Base-by-base conservation (phyloP, 78 protist genomes). In the Capsaspora owczarzaki region DNA sequence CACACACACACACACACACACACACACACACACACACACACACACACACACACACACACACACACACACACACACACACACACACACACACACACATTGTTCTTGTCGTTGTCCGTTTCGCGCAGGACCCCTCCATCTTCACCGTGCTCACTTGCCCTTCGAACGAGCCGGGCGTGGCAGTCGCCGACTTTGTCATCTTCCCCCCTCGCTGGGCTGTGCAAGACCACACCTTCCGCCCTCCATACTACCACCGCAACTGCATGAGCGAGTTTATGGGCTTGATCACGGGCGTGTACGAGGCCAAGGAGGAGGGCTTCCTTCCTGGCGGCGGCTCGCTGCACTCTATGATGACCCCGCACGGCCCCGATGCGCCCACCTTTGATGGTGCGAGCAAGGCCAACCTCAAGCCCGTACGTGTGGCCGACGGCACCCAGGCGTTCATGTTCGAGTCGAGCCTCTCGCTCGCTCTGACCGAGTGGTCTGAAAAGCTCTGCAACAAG, bases 201-300 rank as follows among this genome's bases (percentile, higher is more conserved):
- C 96, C 96, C 42, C 96, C 96, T 56, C 85, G 98, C 44, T 93
- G 94, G 94, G 74, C 80, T 31, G 98, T 96, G 43, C 91, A 84
- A 14, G 91, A 89, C 61, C 40, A 94, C 78, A 96, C 96, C 0
- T 94, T 96, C 91, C 82, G 98, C 37, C 97, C 97, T 31, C 97
- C 97, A 10, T 96, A 94, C 86, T 96, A 82, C 82, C 98, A 95
- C 83, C 83, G 95, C 74, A 95, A 95, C 85, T 70, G 84, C 78
- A 93, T 93, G 96, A 35, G 84, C 40, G 98, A 95, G 88, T 95
- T 89, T 81, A 95, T 95, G 98, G 98, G 98, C 63, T 82, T 90
- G 61, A 95, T 95, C 46, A 29, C 42, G 38, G 98, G 98, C 43
- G 79, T 37, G 16, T 95, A 95, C 80, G 98, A 95, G 63, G 98